Evolutionary conservation across 441 rosid species (phyloP).

Genomic region (Arabidopsis hybrid): DNA sequence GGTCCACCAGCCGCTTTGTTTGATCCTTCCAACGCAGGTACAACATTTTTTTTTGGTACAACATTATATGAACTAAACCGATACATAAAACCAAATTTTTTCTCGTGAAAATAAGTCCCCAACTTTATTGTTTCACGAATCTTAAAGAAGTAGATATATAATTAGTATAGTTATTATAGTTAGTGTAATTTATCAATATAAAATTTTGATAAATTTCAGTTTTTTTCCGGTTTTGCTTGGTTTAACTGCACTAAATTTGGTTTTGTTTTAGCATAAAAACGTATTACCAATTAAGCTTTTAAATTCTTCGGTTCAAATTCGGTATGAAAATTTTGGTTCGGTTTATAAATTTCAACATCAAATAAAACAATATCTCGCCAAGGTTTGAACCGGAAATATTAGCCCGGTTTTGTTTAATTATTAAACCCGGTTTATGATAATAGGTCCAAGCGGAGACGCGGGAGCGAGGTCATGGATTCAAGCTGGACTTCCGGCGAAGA

Average conservation of each 20-base stretch:
- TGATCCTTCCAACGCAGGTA: slow-evolving; percentile 43
- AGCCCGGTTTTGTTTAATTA: background rate
- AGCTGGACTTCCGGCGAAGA: slow-evolving; percentile 47
- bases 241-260: slow-evolving; percentile 28
- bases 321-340: background rate
- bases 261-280: background rate
- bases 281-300: background rate
- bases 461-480: slow-evolving; percentile 54
- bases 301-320: background rate
- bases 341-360: background rate
- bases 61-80: background rate
- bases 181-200: background rate
- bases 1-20: slow-evolving; percentile 63
- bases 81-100: background rate
- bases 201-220: background rate
- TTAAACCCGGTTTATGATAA: background rate
- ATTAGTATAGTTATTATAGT: too few species aligned
- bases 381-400: background rate
- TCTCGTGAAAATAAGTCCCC: background rate
- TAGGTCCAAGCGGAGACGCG: slow-evolving; percentile 44
- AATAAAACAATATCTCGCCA: background rate
- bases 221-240: background rate
- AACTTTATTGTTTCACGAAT: background rate
- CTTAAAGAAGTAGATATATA: background rate
- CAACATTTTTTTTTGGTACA: background rate